A percentile compares a stretch with the other conserved stretches of the same genome.
These are phyloP conservation scores for bread wheat (Triticum aestivum) DNA, from an alignment of 176 grass and related monocot species.

Conservation along the genomic window IWGSC_CS_RefSeq_v2.1 NC_057806.1:551391417-551391916, in stretches of 20 bases:
- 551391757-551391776: background rate
- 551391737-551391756: background rate
- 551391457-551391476: background rate
- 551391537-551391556: background rate
- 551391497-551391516: too few species aligned
- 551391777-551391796: background rate
- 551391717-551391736: too few species aligned
- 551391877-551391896: too few species aligned
- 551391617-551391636: background rate
- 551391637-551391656: background rate
- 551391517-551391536: background rate
- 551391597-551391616: background rate
- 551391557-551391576: background rate
- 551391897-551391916: background rate
- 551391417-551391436: background rate
- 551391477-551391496: too few species aligned
- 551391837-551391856: background rate
- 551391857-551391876: too few species aligned
- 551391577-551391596: background rate
- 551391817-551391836: background rate
- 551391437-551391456: background rate
- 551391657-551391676: background rate
- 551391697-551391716: background rate
- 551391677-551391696: background rate
- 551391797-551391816: background rate